Evolutionary conservation across 2,329 filamentous ascomycete genomes (phyloP).

Genomic region (Xylariaceae sp.): DNA sequence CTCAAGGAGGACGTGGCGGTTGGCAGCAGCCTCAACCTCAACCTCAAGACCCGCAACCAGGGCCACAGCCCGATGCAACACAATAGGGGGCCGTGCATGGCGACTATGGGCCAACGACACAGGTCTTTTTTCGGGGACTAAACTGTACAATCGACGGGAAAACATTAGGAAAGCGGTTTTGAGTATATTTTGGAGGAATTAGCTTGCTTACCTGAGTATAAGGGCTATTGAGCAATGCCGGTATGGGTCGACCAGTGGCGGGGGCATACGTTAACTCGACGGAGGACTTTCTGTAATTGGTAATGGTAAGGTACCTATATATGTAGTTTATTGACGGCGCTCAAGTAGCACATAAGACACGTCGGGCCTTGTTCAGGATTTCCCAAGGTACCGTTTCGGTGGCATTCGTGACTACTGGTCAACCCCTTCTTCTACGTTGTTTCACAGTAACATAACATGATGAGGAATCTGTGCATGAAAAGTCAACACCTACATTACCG

Average conservation of each 20-base stretch:
- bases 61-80: not conserved
- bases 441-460: not conserved
- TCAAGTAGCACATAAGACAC: not conserved
- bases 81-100: not conserved
- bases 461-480: not conserved
- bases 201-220: not conserved
- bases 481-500: not conserved
- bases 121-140: not conserved
- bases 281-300: conserved; percentile 2
- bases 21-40: conserved; percentile 3
- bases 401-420: not conserved
- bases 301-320: not conserved
- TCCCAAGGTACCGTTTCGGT: not conserved
- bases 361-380: not conserved
- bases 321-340: not conserved
- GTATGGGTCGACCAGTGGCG: not conserved
- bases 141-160: not conserved
- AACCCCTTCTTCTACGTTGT: not conserved
- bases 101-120: not conserved
- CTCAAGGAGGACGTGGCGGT: conserved; percentile 22
- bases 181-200: not conserved
- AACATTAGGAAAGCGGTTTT: not conserved
- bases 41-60: conserved; percentile 12
- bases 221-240: not conserved
- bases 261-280: not conserved